A percentile compares a stretch with the other conserved stretches of the same genome.
Conservation (phyloP, 805 yeast genomes). For the Priceomyces medius region DNA sequence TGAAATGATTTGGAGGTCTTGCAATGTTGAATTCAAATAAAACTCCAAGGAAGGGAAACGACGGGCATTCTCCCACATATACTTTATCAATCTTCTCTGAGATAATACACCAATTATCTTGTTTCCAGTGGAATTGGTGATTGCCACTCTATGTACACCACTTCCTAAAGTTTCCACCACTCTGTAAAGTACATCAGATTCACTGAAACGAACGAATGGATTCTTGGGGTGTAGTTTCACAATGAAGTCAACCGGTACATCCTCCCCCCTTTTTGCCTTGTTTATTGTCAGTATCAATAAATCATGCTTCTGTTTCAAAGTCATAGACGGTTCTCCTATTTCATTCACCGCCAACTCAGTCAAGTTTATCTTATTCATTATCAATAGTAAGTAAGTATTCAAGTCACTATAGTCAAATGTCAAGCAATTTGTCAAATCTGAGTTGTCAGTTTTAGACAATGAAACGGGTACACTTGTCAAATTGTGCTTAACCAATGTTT, state of each 20-base stretch:
- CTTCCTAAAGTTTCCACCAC: slow-evolving; percentile 89
- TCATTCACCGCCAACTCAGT: slow-evolving; percentile 35
- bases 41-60: slow-evolving; percentile 80
- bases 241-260: slow-evolving; percentile 88
- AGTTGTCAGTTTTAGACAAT: slow-evolving; percentile 40
- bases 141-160: slow-evolving; percentile 93
- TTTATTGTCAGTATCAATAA: slow-evolving; percentile 43
- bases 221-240: slow-evolving; percentile 82
- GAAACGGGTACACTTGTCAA: slow-evolving; percentile 84
- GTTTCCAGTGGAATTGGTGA: slow-evolving; percentile 45
- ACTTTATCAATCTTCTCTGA: slow-evolving; percentile 82
- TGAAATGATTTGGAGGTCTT: slow-evolving; percentile 74
- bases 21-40: slow-evolving; percentile 63
- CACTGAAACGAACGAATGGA: slow-evolving; percentile 78
- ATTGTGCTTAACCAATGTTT: slow-evolving; percentile 65
- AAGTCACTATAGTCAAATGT: slow-evolving; percentile 92
- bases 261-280: slow-evolving; percentile 81
- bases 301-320: slow-evolving; percentile 29
- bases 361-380: slow-evolving; percentile 64
- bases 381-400: slow-evolving; percentile 79
- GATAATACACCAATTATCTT: slow-evolving; percentile 81
- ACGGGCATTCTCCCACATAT: slow-evolving; percentile 90
- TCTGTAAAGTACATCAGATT: slow-evolving; percentile 61
- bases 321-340: slow-evolving; percentile 26
- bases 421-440: slow-evolving; percentile 61